phyloP scores from a whole-genome alignment of 257 asterid genomes.

The Penstemon barbatus region DNA sequence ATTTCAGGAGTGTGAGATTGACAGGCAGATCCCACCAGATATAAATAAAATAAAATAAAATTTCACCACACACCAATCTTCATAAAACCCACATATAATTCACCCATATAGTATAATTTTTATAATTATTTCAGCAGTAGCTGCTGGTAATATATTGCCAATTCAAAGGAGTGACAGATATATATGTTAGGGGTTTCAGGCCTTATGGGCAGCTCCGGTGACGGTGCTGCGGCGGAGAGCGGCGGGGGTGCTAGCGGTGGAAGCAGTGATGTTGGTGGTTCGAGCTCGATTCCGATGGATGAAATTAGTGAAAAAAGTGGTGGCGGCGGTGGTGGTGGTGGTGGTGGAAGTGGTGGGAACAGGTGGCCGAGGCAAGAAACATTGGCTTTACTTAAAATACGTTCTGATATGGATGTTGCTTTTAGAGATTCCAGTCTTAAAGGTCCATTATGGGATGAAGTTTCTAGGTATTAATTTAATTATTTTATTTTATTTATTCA shows the following conservation, averaged over 20 bases:
- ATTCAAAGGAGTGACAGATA: neutral
- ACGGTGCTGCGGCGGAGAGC: conserved; percentile 15
- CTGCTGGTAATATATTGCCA: neutral
- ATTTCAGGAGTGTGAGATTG: conserved; percentile 59
- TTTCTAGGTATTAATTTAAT: conserved; percentile 4
- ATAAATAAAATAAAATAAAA: conserved; percentile 56
- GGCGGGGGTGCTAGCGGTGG: conserved; percentile 4
- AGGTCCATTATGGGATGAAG: conserved; percentile 21
- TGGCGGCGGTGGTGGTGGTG: neutral
- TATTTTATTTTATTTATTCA: neutral
- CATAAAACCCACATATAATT: conserved; percentile 63
- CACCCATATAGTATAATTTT: conserved; percentile 71
- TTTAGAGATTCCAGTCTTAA: conserved; percentile 16
- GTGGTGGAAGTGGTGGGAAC: neutral
- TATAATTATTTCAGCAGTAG: conserved; percentile 35
- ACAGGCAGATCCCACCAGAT: conserved; percentile 95
- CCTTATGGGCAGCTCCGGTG: conserved; percentile 12
- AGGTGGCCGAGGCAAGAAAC: conserved; percentile 18
- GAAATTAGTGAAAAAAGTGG: neutral
- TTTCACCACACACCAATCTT: conserved; percentile 74
- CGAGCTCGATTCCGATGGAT: conserved; percentile 24
- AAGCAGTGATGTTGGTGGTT: neutral
- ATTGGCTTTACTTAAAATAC: conserved; percentile 10
- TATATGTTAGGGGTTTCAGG: conserved; percentile 54
- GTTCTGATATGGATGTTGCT: conserved; percentile 14